Evolutionary conservation across 306 rosid species (phyloP).

Genomic region (Dryas drummondii): DNA sequence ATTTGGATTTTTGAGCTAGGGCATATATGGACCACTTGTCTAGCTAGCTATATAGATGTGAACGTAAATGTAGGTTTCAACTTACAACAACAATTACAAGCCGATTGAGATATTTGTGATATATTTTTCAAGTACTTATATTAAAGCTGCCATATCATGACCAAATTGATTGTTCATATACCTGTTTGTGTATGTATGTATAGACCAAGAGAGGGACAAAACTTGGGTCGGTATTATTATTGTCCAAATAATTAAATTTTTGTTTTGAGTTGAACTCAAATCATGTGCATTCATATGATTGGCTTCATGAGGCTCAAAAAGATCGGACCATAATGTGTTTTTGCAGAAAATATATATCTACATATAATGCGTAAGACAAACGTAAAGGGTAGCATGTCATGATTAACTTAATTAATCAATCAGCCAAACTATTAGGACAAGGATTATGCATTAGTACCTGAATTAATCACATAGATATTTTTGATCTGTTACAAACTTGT

Average conservation of each 20-base stretch:
- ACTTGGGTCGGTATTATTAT: background rate
- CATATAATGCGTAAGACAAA: background rate
- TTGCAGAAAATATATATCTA: background rate
- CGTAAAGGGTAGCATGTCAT: background rate
- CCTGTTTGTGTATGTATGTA: background rate
- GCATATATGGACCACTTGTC: too few relatives aligned
- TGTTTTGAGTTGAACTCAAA: background rate
- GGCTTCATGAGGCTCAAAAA: background rate
- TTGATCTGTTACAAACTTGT: too few relatives aligned
- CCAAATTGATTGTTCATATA: background rate
- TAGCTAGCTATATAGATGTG: background rate
- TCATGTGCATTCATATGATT: background rate
- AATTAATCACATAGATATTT: background rate
- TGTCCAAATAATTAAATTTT: background rate
- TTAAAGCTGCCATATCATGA: background rate
- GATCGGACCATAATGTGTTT: background rate
- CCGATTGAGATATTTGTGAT: background rate
- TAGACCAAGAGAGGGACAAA: background rate
- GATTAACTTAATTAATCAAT: background rate
- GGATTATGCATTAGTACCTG: background rate
- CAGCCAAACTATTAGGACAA: background rate
- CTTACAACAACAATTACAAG: background rate
- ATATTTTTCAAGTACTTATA: background rate
- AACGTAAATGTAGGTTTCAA: background rate
- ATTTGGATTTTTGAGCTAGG: too few relatives aligned